Base-by-base conservation (phyloP, 495 filamentous ascomycete species). In the Entonaema liquescens region DNA sequence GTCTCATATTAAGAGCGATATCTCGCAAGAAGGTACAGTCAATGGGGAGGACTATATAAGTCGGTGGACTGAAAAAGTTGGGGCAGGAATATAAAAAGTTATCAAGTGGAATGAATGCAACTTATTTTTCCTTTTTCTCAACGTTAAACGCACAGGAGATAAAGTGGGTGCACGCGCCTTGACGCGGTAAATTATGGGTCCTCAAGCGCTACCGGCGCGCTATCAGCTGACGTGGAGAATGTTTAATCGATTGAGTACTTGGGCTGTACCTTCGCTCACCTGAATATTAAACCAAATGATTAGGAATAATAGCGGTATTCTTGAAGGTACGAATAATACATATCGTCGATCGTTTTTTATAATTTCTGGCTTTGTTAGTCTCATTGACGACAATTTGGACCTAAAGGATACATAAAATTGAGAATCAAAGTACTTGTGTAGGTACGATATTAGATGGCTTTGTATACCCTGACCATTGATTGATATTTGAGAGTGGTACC, bases 191-290 rank as follows among this genome's bases (percentile, higher is more conserved):
- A 62, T 59, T 62, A 21, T 65, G 70, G 53, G 59, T 38, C 42
- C 29, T 25, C 0, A 1, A 38, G 35, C 35, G 21, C 55, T 59
- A 25, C 13, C 26, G 55, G 61, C 75, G 73, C 75, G 75, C 62
- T 74, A 68, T 77, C 75, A 77, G 70, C 73, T 77, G 75, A 77
- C 57, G 60, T 63, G 38, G 58, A 44, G 57, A 65, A 65, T 8
- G 52, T 59, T 73, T 73, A 70, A 77, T 73, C 70, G 62, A 70
- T 68, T 44, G 2, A 11, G 47, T 64, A 58, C 49, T 17, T 59
- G 62, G 31, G 50, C 7, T 11, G 42, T 47, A 47, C 19, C 1
- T n/a, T n/a, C n/a, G 17, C 19, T 1, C 2, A 47, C 17, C 19
- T 9, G 19, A 23, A 47, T 21, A 47, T 47, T 4, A 3, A 47